Evolutionary conservation across 441 rosid genomes (phyloP).

Genomic region (Cnidoscolus chayamansa): DNA sequence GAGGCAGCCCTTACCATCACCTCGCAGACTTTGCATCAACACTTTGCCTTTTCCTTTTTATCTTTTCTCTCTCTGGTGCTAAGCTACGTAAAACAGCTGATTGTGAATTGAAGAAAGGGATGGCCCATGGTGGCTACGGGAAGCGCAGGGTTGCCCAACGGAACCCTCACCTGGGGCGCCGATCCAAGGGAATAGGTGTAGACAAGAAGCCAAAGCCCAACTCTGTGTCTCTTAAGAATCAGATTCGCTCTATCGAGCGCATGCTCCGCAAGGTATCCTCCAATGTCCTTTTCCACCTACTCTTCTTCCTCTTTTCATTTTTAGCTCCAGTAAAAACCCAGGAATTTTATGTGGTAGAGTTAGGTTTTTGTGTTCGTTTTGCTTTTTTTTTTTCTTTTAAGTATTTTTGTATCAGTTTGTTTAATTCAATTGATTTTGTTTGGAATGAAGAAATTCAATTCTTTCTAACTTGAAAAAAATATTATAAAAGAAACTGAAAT

Average conservation of each 20-base stretch:
- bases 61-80: background rate
- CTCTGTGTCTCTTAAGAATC: conserved; percentile 74
- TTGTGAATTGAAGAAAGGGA: conserved; percentile 12
- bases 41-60: background rate
- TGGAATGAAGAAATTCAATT: no score
- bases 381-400: background rate
- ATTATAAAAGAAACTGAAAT: no score
- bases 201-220: conserved; percentile 74
- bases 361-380: conserved; percentile 13
- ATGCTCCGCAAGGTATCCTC: conserved; percentile 78
- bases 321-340: background rate
- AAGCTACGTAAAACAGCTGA: background rate
- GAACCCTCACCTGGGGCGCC: conserved; percentile 56
- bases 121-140: conserved; percentile 94
- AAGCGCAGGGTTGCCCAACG: conserved; percentile 69
- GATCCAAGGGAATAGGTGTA: conserved; percentile 55
- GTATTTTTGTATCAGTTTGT: background rate
- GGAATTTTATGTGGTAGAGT: no score
- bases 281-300: background rate
- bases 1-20: no score
- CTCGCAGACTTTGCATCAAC: no score
- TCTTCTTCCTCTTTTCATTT: background rate
- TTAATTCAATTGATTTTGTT: no score
- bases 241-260: conserved; percentile 86
- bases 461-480: no score